A percentile compares a stretch with the other conserved stretches of the same genome.
Evolutionary conservation across 2,329 filamentous ascomycete species (phyloP).

Genomic region (Colletotrichum sp.): DNA sequence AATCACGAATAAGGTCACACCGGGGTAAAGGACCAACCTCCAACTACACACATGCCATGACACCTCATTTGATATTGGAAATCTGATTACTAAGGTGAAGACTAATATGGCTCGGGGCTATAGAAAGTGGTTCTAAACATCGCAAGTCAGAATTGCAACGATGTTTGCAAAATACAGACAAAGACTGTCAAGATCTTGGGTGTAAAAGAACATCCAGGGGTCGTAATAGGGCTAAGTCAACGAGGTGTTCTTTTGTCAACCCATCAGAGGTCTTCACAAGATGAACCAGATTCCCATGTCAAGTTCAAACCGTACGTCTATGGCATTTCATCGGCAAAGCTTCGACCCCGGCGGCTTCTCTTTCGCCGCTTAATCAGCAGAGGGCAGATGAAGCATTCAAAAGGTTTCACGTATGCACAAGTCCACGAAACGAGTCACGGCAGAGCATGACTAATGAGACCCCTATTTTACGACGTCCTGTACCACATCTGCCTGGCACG

Average conservation of each 20-base stretch:
- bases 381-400: neutral
- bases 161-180: neutral
- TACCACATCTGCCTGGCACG: neutral
- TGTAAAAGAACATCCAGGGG: rapidly evolving
- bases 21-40: neutral
- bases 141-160: neutral
- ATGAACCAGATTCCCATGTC: neutral
- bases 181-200: rapidly evolving
- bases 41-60: neutral
- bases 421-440: neutral
- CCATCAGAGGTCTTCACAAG: neutral
- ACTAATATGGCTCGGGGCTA: neutral
- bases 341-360: neutral
- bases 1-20: neutral
- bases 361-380: neutral
- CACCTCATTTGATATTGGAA: neutral
- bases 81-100: neutral
- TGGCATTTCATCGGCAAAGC: neutral
- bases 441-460: neutral
- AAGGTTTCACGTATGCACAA: neutral
- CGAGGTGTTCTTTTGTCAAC: neutral
- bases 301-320: neutral
- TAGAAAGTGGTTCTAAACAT: neutral
- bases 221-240: neutral
- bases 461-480: neutral